phyloP scores from a whole-genome alignment of 257 asterid species.

The Petunia secreta region DNA sequence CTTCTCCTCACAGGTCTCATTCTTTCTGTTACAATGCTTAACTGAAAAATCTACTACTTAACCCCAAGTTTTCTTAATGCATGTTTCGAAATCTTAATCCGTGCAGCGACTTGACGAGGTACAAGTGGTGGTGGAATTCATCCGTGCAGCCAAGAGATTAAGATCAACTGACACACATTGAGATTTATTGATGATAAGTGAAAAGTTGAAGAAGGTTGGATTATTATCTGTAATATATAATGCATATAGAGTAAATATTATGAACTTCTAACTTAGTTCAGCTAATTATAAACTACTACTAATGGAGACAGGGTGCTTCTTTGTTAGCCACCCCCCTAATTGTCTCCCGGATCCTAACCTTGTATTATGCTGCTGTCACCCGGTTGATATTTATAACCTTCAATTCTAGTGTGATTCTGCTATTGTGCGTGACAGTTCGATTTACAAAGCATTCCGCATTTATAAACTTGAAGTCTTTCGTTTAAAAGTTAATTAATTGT shows the following conservation, averaged over 20 bases:
- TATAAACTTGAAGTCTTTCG: too few species aligned
- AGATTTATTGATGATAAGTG: conserved; percentile 35
- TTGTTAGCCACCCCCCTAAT: conserved; percentile 35
- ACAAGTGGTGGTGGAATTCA: conserved; percentile 72
- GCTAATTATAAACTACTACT: conserved; percentile 49
- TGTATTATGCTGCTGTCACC: conserved; percentile 34
- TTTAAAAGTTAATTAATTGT: too few species aligned
- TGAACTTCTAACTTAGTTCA: conserved; percentile 50
- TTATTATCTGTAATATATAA: conserved; percentile 41
- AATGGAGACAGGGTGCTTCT: conserved; percentile 51
- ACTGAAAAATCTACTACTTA: background rate
- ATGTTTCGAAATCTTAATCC: conserved; percentile 23
- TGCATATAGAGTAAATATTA: conserved; percentile 37
- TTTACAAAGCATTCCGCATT: too few species aligned
- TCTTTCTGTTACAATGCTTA: background rate
- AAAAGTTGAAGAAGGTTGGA: conserved; percentile 20
- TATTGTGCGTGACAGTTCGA: too few species aligned
- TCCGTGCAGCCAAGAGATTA: conserved; percentile 69
- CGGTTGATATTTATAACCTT: conserved; percentile 22
- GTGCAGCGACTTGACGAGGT: conserved; percentile 79
- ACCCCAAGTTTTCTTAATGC: background rate
- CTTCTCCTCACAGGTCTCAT: conserved; percentile 70
- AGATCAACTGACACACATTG: conserved; percentile 47
- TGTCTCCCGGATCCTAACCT: conserved; percentile 46
- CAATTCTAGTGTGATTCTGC: background rate